Base-by-base conservation (phyloP, 2,329 filamentous ascomycete species). In the Fusarium sororula region DNA sequence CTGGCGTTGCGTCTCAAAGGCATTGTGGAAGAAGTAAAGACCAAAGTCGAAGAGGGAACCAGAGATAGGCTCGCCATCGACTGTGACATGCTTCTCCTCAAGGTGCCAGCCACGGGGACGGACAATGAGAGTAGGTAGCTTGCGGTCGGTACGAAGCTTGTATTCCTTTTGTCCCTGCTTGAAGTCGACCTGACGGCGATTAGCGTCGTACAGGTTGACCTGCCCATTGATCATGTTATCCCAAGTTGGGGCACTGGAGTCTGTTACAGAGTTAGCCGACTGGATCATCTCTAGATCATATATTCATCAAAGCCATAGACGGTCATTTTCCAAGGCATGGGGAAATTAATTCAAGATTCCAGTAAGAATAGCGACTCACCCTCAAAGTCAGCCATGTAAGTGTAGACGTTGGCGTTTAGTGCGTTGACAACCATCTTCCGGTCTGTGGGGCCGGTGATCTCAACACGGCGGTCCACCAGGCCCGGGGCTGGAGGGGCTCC, bases 351-450 rank as follows among this genome's bases (percentile, higher is more conserved):
- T 24, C 24, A 26, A 37, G 12, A 22, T 10, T 17, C 5, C 7
- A 28, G 14, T 15, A 18, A 44, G 18, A 42, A 7, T 18, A 44
- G 8, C 22, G 39, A 82, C 89, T 79, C 83, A 96, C 95, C 96
- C 86, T 99, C 96, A 77, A 99, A 97, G 84, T 99, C 96, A 54
- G 96, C 96, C 96, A 99, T 99, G 81, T 98, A 99, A 64, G 96
- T 98, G 93, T 94, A 98, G 30, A 98, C 96, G 80, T 98, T 90
- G 51, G 96, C 92, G 84, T 98, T 99, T 82, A 98, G 82, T 15
- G 96, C 96, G 83, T 99, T 99, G 73, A 98, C 94, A 54, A 98
- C 95, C 96, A 99, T 99, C 90, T 98, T 99, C 77, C 96, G 90
- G 85, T 98, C 96, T 12, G 95, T 98, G 2, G 96, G 96, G 14